phyloP scores from a whole-genome alignment of 495 filamentous ascomycete genomes.

The Xylaria intraflava region DNA sequence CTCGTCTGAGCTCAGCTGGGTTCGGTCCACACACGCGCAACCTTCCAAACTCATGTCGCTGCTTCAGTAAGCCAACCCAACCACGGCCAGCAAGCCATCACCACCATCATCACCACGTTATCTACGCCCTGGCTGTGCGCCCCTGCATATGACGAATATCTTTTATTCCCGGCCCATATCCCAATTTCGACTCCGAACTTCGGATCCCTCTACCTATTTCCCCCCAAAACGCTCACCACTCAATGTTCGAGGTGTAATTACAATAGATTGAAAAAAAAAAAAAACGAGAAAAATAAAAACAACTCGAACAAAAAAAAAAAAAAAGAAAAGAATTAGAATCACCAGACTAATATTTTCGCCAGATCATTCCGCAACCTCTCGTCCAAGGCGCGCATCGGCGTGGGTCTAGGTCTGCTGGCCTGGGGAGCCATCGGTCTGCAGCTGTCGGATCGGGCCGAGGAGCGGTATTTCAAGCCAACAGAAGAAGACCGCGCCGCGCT shows the following conservation, averaged over 20 bases:
- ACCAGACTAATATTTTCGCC: conserved; percentile 1
- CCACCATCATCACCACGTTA: not conserved
- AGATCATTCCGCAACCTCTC: conserved; percentile 35
- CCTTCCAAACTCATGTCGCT: conserved; percentile 17
- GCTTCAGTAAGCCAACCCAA: conserved; percentile 22
- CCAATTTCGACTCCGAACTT: not conserved
- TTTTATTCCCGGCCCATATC: not conserved
- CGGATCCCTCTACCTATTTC: not conserved
- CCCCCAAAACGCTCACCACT: not conserved
- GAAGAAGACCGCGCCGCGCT: conserved; percentile 38
- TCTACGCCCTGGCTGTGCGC: not conserved
- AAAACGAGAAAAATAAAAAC: not conserved
- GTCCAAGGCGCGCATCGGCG: conserved; percentile 27
- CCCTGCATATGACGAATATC: not conserved
- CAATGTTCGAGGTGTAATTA: not conserved
- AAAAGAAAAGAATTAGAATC: not conserved
- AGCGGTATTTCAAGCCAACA: conserved; percentile 36
- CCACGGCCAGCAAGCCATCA: conserved; percentile 4
- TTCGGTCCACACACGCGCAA: conserved; percentile 5
- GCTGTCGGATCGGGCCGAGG: conserved; percentile 34
- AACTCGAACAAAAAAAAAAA: not conserved
- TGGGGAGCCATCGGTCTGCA: conserved; percentile 40
- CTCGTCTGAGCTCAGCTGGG: conserved; percentile 14
- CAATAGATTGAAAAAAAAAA: not conserved
- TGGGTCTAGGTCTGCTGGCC: conserved; percentile 36